A percentile compares a stretch with the other conserved stretches of the same genome.
Evolutionary conservation across 2,329 filamentous ascomycete species (phyloP).

Genomic region (Celoporthe dispersa): DNA sequence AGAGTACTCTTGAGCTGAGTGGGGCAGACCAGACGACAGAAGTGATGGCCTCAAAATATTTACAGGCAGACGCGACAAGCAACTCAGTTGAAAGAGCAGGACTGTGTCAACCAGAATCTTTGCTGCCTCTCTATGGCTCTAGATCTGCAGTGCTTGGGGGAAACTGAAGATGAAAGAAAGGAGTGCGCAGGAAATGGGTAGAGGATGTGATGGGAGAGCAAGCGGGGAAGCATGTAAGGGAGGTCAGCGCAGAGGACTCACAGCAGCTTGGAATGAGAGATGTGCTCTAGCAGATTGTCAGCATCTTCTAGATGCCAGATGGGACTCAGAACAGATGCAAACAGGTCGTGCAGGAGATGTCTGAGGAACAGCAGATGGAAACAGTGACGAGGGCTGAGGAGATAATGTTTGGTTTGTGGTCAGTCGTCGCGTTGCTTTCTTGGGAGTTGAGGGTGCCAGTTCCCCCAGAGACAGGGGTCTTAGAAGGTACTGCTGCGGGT

Average conservation of each 20-base stretch:
- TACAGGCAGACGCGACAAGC: neutral
- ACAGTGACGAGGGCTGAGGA: neutral
- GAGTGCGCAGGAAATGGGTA: neutral
- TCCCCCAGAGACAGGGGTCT: neutral
- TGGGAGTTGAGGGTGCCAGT: neutral
- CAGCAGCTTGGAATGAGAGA: neutral
- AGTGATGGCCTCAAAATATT: neutral
- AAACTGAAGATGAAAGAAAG: neutral
- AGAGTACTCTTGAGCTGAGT: neutral
- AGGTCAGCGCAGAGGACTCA: neutral
- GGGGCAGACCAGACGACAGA: neutral
- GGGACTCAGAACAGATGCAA: neutral
- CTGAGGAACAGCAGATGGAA: neutral
- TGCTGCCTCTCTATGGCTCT: neutral
- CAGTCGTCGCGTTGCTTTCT: neutral
- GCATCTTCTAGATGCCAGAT: neutral
- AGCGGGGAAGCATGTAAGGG: neutral
- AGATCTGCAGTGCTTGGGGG: neutral
- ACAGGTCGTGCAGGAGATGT: neutral
- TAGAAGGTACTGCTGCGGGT: neutral
- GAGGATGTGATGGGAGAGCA: neutral
- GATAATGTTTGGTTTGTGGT: neutral
- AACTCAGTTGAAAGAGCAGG: neutral
- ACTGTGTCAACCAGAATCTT: neutral
- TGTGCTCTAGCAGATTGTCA: neutral